Evolutionary conservation across 805 yeast genomes (phyloP), one percentile per base, ranked within the genome.

Genomic region (Metschnikowia borealis): DNA sequence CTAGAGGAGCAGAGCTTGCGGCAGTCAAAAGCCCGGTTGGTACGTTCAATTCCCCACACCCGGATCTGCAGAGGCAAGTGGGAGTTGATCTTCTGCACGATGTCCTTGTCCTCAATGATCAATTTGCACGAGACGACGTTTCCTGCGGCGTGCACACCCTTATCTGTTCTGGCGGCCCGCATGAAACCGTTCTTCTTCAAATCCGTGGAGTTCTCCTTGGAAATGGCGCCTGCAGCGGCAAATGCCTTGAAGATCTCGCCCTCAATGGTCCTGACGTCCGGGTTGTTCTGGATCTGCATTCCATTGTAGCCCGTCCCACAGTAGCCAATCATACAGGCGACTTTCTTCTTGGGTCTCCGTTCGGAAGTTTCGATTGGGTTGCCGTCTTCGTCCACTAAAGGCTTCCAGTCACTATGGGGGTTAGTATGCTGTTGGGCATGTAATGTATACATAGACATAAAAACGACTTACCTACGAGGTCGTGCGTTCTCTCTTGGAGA

Each of bases 81-180:
- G 2, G 74, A 68, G 67, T 94, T 94, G 68, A 94, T 85, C 65
- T 84, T 87, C 42, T 77, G 75, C 39, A 85, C 77, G 46, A 89
- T 78, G 48, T 89, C 85, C 13, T 77, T 81, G 61, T 91, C 96
- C 63, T 89, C 96, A 47, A 89, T 77, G 59, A 89, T 88, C 75
- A 91, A 70, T 65, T 91, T 91, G 58, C 87, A 73, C 14, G 95
- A 85, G 40, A 92, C 80, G 20, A 90, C 89, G 65, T 91, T 91
- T 29, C 97, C 97, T 2, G 97, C 96, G 11, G 98, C 97, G 69
- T 91, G 98, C 21, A 91, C 98, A 53, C 97, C 98, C 68, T 92
- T 92, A 67, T 91, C 98, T 3, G 92, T 86, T 70, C 92, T 77
- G 4, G 92, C 92, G 47, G 91, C 89, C 67, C 94, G 77, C 88